A percentile compares a stretch with the other conserved stretches of the same genome.
Evolutionary conservation across 2,329 filamentous ascomycete genomes (phyloP).

Genomic region (Volutella citrinella): DNA sequence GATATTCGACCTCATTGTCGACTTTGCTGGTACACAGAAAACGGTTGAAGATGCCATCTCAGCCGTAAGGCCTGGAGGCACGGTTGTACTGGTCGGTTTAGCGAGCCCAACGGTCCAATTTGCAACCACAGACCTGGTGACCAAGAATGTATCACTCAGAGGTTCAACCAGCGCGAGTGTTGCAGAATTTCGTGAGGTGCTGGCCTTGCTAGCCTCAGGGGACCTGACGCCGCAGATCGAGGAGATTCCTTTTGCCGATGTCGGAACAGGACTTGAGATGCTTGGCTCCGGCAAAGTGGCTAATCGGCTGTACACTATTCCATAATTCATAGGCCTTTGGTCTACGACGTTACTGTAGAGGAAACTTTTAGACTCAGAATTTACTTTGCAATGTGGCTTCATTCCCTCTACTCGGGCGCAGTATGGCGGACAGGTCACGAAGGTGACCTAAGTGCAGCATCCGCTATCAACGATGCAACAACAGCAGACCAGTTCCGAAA

Average conservation of each 20-base stretch:
- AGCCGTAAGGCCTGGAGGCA: constrained; percentile 1
- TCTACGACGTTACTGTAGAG: too few relatives aligned
- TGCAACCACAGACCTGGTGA: constrained; percentile 5
- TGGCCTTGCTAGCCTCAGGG: constrained; percentile 5
- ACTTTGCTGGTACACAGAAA: constrained; percentile 3
- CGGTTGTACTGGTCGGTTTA: constrained; percentile 8
- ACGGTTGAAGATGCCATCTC: not conserved
- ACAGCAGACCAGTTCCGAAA: too few relatives aligned
- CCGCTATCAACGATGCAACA: too few relatives aligned
- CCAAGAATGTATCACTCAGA: constrained; percentile 7
- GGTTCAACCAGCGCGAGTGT: constrained; percentile 8
- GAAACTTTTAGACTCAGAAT: too few relatives aligned
- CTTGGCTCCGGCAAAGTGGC: too few relatives aligned
- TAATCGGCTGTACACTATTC: too few relatives aligned
- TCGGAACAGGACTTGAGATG: too few relatives aligned
- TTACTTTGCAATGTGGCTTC: too few relatives aligned
- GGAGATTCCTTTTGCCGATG: constrained; percentile 8
- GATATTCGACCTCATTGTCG: constrained; percentile 4
- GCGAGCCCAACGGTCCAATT: constrained; percentile 1
- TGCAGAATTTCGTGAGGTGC: constrained; percentile 6
- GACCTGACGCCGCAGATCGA: constrained; percentile 6
- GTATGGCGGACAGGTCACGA: too few relatives aligned
- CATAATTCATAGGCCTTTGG: too few relatives aligned
- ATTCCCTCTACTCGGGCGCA: too few relatives aligned
- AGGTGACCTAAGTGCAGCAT: too few relatives aligned